Base-by-base conservation (phyloP, 2,329 filamentous ascomycete species). In the Fusarium praegraminearum region DNA sequence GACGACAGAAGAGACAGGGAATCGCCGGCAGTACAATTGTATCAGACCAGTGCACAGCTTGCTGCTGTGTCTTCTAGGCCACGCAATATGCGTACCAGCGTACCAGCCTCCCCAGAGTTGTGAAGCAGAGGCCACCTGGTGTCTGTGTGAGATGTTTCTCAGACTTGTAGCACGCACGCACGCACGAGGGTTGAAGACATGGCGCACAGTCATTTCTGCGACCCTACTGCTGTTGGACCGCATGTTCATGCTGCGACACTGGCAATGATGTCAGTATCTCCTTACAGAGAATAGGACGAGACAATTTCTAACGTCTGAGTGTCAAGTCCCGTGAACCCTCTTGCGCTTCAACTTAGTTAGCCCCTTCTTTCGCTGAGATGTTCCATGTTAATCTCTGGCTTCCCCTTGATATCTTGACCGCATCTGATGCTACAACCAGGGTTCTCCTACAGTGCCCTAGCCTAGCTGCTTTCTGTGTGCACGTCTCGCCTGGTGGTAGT, bases 401-500 rank as follows among this genome's bases (percentile, higher is more conserved):
- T 49, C 66, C 66, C 64, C 63, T 63, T 61, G 61, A 67, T 61
- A 56, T 47, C 65, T 75, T 75, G 71, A 71, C 73, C 71, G 69
- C 71, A 73, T 63, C 49, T 58, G 67, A 65, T 65, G 28, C 43
- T 65, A 61, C 61, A 47, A 35, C 30, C 62, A 66, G 62, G 69
- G 62, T 62, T 64, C 57, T 69, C 58, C 61, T 46, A 54, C 43
- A 61, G 51, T 43, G 71, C 62, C 73, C 73, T 71, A 52, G 24
- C 33, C 24, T 41, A 52, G 73, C 59, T 62, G 61, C 53, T 69
- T 68, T 71, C 73, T 64, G 73, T 72, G 71, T 65, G 73, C 73
- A 75, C 73, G 73, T 75, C 71, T 74, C 73, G 72, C 67, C 18
- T 51, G 49, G 49, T 54, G 70, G 70, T 69, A 50, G 55, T 57